A percentile compares a stretch with the other conserved stretches of the same genome.
These are phyloP conservation scores for Aureobasidium sp. DNA, from an alignment of 2,329 filamentous ascomycete species.

Conservation along the genomic window DNA sequence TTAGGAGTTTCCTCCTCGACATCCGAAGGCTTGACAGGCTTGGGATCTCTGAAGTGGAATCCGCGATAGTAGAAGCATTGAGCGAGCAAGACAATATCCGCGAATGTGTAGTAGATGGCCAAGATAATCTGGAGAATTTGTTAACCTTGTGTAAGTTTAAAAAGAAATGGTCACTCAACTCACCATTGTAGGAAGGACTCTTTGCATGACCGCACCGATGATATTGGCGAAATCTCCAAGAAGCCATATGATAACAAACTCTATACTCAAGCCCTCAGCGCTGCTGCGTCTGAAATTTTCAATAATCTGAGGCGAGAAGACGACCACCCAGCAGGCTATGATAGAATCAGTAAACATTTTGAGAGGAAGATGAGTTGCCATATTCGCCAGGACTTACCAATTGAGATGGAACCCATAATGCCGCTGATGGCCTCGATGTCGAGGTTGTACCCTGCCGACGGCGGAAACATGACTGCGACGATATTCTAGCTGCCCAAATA, in stretches of 20 bases:
- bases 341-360: not conserved
- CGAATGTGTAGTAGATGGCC: constrained; percentile 89
- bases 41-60: constrained; percentile 74
- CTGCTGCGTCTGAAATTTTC: constrained; percentile 84
- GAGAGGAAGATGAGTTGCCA: not conserved
- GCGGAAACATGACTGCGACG: constrained; percentile 42
- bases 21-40: constrained; percentile 22
- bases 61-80: constrained; percentile 97
- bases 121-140: constrained; percentile 58
- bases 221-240: constrained; percentile 96
- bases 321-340: constrained; percentile 84
- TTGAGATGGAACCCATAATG: constrained; percentile 90
- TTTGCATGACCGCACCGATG: constrained; percentile 81
- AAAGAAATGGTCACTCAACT: constrained; percentile 18
- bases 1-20: constrained; percentile 22
- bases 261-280: constrained; percentile 79
- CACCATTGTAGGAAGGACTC: constrained; percentile 88
- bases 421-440: constrained; percentile 88
- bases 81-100: constrained; percentile 76
- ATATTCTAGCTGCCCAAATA: not conserved
- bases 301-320: constrained; percentile 94
- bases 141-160: not conserved
- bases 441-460: constrained; percentile 54
- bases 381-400: constrained; percentile 33
- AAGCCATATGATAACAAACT: constrained; percentile 91